These are phyloP conservation scores for Schizonepeta tenuifolia DNA, from an alignment of 257 asterid genomes.

Conservation along the genomic window DNA sequence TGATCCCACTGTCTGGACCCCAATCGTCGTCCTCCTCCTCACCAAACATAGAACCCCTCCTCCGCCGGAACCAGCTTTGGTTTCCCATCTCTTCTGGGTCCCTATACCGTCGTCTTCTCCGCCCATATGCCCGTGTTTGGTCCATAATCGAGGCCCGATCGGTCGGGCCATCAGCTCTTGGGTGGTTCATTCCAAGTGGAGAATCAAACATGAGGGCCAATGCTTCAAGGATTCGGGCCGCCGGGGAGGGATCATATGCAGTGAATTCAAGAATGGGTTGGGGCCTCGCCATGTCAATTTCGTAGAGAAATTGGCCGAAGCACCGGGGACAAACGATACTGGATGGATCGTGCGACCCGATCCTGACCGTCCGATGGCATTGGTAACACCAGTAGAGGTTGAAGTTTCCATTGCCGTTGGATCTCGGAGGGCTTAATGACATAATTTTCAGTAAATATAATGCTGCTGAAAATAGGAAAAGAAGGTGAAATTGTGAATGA, in stretches of 20 bases:
- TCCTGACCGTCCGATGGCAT: slow-evolving; percentile 69
- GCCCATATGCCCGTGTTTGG: slow-evolving; percentile 33
- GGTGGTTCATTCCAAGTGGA: slow-evolving; percentile 29
- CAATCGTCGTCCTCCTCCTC: slow-evolving; percentile 47
- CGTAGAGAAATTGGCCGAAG: slow-evolving; percentile 59
- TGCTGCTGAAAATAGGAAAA: not conserved
- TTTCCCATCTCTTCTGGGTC: slow-evolving; percentile 34
- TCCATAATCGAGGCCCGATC: slow-evolving; percentile 37
- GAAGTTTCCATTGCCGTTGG: slow-evolving; percentile 42
- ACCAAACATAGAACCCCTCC: slow-evolving; percentile 47
- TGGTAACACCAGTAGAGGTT: slow-evolving; percentile 81
- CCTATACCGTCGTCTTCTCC: slow-evolving; percentile 36
- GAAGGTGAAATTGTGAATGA: not conserved
- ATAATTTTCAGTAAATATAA: slow-evolving; percentile 12
- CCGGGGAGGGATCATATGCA: slow-evolving; percentile 73
- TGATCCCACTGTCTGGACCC: slow-evolving; percentile 70
- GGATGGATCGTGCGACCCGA: slow-evolving; percentile 44
- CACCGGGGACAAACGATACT: slow-evolving; percentile 72
- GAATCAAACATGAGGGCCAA: slow-evolving; percentile 63
- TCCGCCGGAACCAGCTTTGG: slow-evolving; percentile 42
- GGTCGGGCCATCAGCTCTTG: not conserved
- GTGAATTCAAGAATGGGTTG: slow-evolving; percentile 56
- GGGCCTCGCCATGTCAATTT: slow-evolving; percentile 54
- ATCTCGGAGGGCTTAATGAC: slow-evolving; percentile 48
- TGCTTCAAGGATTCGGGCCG: slow-evolving; percentile 73